These are phyloP conservation scores for Neurospora sp. DNA, from an alignment of 495 filamentous ascomycete genomes.

Conservation along the genomic window DNA sequence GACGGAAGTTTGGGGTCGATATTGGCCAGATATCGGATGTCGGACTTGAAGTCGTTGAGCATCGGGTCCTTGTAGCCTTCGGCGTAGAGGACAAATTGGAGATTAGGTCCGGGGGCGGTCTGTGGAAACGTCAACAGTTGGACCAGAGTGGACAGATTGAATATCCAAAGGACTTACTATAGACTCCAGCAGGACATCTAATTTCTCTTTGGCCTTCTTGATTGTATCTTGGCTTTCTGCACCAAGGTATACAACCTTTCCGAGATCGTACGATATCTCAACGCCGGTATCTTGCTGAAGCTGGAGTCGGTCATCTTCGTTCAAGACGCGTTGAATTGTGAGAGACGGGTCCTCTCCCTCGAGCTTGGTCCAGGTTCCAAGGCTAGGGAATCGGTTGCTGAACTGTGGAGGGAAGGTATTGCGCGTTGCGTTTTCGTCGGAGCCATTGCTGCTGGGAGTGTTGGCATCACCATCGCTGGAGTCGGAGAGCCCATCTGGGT, in stretches of 20 bases:
- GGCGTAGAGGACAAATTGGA: conserved; percentile 20
- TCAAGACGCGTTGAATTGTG: conserved; percentile 8
- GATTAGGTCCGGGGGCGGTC: not conserved
- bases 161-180: conserved; percentile 18
- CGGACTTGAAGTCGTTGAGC: conserved; percentile 1
- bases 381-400: not conserved
- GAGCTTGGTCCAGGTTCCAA: conserved; percentile 9
- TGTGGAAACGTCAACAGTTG: not conserved
- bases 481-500: not conserved
- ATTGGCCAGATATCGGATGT: conserved; percentile 23
- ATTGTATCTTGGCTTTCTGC: conserved; percentile 11
- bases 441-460: not conserved
- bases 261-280: conserved; percentile 10
- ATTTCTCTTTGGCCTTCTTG: conserved; percentile 19
- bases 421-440: not conserved
- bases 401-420: not conserved
- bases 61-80: conserved; percentile 18
- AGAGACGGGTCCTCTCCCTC: conserved; percentile 5
- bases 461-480: not conserved
- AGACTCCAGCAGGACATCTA: conserved; percentile 24
- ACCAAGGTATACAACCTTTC: conserved; percentile 26
- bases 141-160: not conserved
- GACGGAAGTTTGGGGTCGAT: conserved; percentile 10
- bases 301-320: conserved; percentile 5
- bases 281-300: conserved; percentile 19